These are phyloP conservation scores for Balamuthia mandrillaris DNA, from an alignment of 208 protist species.

Conservation along the genomic window DNA sequence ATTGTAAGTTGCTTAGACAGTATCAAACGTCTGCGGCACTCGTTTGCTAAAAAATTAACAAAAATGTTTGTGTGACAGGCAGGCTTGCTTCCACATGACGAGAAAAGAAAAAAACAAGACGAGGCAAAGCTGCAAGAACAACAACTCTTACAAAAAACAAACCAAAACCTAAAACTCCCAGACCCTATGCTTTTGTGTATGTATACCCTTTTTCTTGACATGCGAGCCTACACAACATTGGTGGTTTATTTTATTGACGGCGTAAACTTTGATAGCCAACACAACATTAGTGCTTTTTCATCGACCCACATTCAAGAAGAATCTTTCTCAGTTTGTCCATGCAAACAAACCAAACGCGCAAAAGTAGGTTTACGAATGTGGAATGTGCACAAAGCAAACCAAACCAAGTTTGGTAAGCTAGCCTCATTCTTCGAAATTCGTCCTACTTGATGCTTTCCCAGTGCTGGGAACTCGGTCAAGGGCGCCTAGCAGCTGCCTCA, in stretches of 20 bases:
- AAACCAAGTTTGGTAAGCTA: neutral
- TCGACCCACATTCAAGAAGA: neutral
- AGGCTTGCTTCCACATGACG: too few relatives aligned
- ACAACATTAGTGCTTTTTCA: too few relatives aligned
- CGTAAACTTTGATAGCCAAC: too few relatives aligned
- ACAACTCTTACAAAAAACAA: neutral
- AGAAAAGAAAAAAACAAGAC: neutral
- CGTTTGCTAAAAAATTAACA: too few relatives aligned
- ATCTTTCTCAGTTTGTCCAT: neutral
- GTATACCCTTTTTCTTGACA: too few relatives aligned
- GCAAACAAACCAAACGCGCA: neutral
- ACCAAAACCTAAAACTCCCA: neutral
- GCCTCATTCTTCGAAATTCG: neutral
- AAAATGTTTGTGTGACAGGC: too few relatives aligned
- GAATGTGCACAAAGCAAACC: neutral
- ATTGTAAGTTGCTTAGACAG: too few relatives aligned
- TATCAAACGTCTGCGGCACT: too few relatives aligned
- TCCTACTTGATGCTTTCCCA: neutral
- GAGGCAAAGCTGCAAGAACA: neutral
- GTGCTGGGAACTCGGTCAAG: neutral
- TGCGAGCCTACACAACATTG: too few relatives aligned
- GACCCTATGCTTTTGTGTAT: neutral
- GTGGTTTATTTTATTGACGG: too few relatives aligned
- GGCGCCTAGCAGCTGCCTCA: neutral
- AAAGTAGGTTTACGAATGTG: neutral